Conservation (phyloP, 768 basidiomycete species). For the Amanita thiersii region DNA sequence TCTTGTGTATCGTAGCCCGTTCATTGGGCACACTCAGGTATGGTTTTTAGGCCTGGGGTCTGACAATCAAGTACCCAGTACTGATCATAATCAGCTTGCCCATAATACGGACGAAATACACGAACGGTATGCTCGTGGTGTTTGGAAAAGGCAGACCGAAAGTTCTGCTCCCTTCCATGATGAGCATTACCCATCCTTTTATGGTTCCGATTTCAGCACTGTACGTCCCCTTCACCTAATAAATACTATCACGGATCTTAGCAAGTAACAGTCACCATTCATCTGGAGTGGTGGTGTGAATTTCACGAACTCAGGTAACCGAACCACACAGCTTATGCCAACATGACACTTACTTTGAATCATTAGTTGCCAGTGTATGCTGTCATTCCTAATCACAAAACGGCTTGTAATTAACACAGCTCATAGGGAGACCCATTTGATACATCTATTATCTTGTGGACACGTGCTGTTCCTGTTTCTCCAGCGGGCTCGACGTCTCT, state of each 20-base stretch:
- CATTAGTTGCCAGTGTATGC: slow-evolving; percentile 47
- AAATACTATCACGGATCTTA: not conserved
- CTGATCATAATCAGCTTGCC: no score
- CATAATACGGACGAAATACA: no score
- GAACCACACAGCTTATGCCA: no score
- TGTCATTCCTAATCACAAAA: no score
- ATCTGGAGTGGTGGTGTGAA: slow-evolving; percentile 44
- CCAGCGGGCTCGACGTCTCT: slow-evolving; percentile 17
- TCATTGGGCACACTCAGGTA: slow-evolving; percentile 24
- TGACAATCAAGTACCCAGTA: no score
- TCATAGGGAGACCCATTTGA: slow-evolving; percentile 46
- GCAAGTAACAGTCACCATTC: slow-evolving; percentile 26
- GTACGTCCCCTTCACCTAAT: slow-evolving; percentile 21
- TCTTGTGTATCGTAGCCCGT: slow-evolving; percentile 32
- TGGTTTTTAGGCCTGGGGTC: no score
- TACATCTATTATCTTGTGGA: slow-evolving; percentile 49
- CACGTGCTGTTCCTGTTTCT: slow-evolving; percentile 36
- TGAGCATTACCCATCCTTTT: slow-evolving; percentile 42
- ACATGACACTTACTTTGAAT: no score
- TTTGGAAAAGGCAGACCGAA: slow-evolving; percentile 28
- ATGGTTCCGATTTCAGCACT: slow-evolving; percentile 39
- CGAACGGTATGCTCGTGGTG: no score
- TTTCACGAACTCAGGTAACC: slow-evolving; percentile 40
- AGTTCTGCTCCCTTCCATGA: slow-evolving; percentile 33
- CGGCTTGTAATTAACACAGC: no score